phyloP scores from a whole-genome alignment of 768 basidiomycete genomes.

The Russula foetens region DNA sequence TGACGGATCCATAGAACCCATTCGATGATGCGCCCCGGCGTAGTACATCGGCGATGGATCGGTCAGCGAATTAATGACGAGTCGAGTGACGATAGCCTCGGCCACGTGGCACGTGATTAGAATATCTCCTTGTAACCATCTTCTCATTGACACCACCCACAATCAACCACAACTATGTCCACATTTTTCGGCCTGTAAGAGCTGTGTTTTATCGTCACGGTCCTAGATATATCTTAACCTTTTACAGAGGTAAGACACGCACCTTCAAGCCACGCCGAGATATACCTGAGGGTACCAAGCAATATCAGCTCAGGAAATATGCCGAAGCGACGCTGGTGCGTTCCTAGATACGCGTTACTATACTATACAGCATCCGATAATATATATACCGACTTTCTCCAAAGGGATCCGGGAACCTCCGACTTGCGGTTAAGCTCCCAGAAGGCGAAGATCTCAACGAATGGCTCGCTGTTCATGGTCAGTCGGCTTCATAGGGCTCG shows the following conservation, averaged over 20 bases:
- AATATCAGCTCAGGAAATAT: constrained; percentile 96
- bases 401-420: constrained; percentile 92
- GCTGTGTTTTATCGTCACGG: not conserved
- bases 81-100: too few relatives aligned
- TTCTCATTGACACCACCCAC: not conserved
- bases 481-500: constrained; percentile 5
- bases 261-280: constrained; percentile 97
- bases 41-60: too few relatives aligned
- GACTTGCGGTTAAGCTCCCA: constrained; percentile 86
- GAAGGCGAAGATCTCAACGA: constrained; percentile 97
- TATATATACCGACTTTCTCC: not conserved
- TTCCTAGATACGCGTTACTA: not conserved
- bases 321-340: constrained; percentile 89
- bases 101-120: too few relatives aligned
- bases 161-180: constrained; percentile 48
- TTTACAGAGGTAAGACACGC: constrained; percentile 71
- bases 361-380: not conserved
- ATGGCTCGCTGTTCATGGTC: constrained; percentile 99
- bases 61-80: too few relatives aligned
- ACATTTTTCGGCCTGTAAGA: constrained; percentile 85
- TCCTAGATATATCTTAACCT: not conserved
- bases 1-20: too few relatives aligned
- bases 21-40: too few relatives aligned
- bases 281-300: constrained; percentile 93
- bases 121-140: not conserved